Evolutionary conservation across 352 stramenopile genomes (phyloP).

Genomic region (Blastocystis hominis): DNA sequence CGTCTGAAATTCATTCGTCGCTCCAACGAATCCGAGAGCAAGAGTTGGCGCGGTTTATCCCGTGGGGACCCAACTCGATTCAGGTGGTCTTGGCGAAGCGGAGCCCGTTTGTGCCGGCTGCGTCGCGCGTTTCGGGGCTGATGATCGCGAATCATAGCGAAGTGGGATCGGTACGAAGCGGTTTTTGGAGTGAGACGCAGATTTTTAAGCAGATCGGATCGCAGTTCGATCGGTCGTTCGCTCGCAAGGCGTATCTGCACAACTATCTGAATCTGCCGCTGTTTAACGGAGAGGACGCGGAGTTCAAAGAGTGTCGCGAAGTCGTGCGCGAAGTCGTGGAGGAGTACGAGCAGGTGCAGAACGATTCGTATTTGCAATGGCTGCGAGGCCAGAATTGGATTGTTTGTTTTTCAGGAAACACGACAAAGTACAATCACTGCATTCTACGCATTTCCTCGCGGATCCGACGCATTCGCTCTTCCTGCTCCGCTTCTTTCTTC

Average conservation of each 20-base stretch:
- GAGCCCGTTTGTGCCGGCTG: neutral
- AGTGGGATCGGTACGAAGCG: slow-evolving; percentile 76
- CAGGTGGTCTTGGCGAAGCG: slow-evolving; percentile 71
- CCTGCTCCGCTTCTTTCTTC: neutral
- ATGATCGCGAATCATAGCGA: slow-evolving; percentile 98
- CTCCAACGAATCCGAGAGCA: slow-evolving; percentile 92
- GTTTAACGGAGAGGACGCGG: slow-evolving; percentile 68
- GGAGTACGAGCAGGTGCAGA: slow-evolving; percentile 33
- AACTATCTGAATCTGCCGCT: slow-evolving; percentile 95
- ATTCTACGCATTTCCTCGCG: neutral
- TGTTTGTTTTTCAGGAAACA: neutral
- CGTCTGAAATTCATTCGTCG: slow-evolving; percentile 93
- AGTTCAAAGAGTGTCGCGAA: slow-evolving; percentile 21
- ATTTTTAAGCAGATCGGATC: slow-evolving; percentile 73
- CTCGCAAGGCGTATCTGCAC: slow-evolving; percentile 94
- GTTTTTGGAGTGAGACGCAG: slow-evolving; percentile 65
- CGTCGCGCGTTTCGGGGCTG: slow-evolving; percentile 75
- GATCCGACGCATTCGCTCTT: slow-evolving; percentile 5
- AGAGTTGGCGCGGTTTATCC: slow-evolving; percentile 91
- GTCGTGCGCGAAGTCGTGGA: neutral
- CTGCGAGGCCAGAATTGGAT: neutral
- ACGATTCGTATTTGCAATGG: slow-evolving; percentile 39
- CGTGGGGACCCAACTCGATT: slow-evolving; percentile 93
- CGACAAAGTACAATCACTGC: neutral
- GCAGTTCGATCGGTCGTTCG: slow-evolving; percentile 92